Evolutionary conservation across 2,329 filamentous ascomycete species (phyloP).

Genomic region (Endoconidiophora laricicola): DNA sequence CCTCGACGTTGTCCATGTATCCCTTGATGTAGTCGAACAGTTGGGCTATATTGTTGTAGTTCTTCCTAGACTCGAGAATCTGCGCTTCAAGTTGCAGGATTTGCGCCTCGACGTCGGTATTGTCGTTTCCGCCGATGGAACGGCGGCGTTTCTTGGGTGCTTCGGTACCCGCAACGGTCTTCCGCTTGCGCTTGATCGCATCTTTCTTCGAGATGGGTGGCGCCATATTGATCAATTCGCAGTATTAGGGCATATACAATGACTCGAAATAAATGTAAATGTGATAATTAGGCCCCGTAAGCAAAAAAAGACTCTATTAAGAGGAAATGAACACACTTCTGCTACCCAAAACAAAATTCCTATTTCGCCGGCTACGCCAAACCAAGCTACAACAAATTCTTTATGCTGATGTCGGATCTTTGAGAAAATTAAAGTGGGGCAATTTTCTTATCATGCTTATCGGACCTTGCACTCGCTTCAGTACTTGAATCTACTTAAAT

Average conservation of each 20-base stretch:
- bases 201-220: constrained; percentile 8
- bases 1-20: constrained; percentile 32
- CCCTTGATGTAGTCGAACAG: constrained; percentile 43
- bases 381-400: background rate
- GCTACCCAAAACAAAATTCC: background rate
- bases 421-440: constrained; percentile 16
- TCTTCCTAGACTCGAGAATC: constrained; percentile 69
- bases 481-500: background rate
- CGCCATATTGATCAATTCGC: constrained; percentile 8
- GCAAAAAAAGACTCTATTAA: background rate
- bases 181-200: constrained; percentile 36
- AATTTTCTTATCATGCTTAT: constrained; percentile 7
- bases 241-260: background rate
- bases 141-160: constrained; percentile 34
- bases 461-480: background rate
- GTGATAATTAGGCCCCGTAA: too few species aligned
- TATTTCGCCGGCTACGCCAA: background rate
- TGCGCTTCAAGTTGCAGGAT: constrained; percentile 64
- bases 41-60: constrained; percentile 78
- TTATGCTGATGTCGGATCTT: constrained; percentile 9
- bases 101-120: constrained; percentile 37
- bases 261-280: background rate
- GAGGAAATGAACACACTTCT: background rate
- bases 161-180: constrained; percentile 21
- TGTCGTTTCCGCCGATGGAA: constrained; percentile 31